phyloP scores from a whole-genome alignment of 495 filamentous ascomycete genomes.

The Oleoguttula mirabilis region DNA sequence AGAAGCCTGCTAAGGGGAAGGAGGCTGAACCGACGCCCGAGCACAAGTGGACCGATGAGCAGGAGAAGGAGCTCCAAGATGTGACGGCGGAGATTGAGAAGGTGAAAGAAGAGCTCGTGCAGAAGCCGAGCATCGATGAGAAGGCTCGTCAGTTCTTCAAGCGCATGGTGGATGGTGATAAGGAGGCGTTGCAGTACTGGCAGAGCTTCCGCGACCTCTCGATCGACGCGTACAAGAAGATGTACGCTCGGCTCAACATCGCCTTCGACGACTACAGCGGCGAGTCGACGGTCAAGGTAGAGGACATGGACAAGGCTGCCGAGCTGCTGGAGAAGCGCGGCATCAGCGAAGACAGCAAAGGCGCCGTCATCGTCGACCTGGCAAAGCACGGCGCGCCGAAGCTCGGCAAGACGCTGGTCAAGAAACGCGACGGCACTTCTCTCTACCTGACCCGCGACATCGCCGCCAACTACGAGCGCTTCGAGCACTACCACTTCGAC shows the following conservation, averaged over 20 bases:
- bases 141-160: constrained; percentile 74
- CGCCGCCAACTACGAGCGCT: constrained; percentile 51
- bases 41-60: constrained; percentile 22
- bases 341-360: constrained; percentile 71
- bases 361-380: constrained; percentile 82
- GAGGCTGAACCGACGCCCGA: constrained; percentile 21
- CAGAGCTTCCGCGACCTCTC: constrained; percentile 78
- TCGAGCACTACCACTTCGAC: constrained; percentile 54
- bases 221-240: constrained; percentile 72
- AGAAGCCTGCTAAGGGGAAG: constrained; percentile 39
- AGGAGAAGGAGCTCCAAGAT: constrained; percentile 46
- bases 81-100: constrained; percentile 42
- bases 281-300: constrained; percentile 79
- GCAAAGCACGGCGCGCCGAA: constrained; percentile 57
- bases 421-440: constrained; percentile 56
- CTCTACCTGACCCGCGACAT: constrained; percentile 65
- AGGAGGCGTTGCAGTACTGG: constrained; percentile 69
- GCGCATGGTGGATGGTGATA: constrained; percentile 74
- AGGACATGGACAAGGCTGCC: constrained; percentile 62
- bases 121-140: constrained; percentile 40
- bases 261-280: constrained; percentile 88
- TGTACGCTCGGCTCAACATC: constrained; percentile 80
- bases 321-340: constrained; percentile 55
- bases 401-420: constrained; percentile 55
- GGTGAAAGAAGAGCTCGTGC: constrained; percentile 39